Evolutionary conservation across 2,329 filamentous ascomycete genomes (phyloP).

Genomic region (Pseudocercospora musae): DNA sequence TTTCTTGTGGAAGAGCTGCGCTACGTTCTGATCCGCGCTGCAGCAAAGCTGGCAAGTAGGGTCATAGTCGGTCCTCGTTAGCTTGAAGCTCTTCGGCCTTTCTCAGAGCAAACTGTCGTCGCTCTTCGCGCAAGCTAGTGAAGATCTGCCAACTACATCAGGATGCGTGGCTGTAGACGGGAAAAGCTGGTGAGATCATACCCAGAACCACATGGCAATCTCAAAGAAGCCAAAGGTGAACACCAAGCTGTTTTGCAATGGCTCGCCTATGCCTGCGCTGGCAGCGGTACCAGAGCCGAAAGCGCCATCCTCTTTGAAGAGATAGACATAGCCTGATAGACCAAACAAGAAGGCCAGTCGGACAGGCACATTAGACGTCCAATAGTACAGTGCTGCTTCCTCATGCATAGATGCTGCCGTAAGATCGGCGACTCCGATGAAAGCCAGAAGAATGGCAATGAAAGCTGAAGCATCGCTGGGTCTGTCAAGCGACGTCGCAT

Average conservation of each 20-base stretch:
- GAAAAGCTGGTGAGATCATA: conserved; percentile 35
- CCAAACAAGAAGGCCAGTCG: conserved; percentile 62
- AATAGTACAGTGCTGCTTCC: conserved; percentile 45
- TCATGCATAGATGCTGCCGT: conserved; percentile 46
- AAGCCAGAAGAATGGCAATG: conserved; percentile 66
- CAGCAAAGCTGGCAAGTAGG: not conserved
- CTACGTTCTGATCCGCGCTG: not conserved
- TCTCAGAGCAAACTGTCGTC: conserved; percentile 35
- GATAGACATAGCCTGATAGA: conserved; percentile 62
- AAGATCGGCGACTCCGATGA: conserved; percentile 52
- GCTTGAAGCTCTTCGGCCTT: conserved; percentile 36
- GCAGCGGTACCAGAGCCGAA: conserved; percentile 32
- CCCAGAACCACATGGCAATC: conserved; percentile 84
- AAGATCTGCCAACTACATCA: conserved; percentile 45
- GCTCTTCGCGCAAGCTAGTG: conserved; percentile 66
- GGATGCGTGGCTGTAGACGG: not conserved
- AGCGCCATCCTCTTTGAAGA: conserved; percentile 55
- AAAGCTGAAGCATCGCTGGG: conserved; percentile 66
- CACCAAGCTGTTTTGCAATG: conserved; percentile 77
- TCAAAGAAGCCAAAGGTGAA: conserved; percentile 85
- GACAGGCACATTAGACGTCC: conserved; percentile 57
- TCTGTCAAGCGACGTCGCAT: conserved; percentile 63
- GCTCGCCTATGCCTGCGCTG: conserved; percentile 47
- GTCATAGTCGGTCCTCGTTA: conserved; percentile 32
- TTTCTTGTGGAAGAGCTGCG: not conserved